These are phyloP conservation scores for Wickerhamomyces rabaulensis DNA, from an alignment of 805 yeast genomes.

Conservation along the genomic window DNA sequence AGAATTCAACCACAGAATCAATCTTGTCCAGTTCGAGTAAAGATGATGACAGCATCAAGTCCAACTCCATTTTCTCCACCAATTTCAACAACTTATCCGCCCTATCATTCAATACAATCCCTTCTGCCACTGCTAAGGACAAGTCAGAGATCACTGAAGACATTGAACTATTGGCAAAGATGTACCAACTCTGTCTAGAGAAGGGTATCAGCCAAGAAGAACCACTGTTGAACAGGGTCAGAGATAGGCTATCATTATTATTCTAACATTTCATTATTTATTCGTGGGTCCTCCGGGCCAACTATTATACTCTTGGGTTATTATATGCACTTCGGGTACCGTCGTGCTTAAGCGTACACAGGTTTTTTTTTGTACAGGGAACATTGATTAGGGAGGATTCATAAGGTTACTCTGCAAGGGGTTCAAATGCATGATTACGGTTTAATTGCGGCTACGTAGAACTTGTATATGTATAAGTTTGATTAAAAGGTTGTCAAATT, in stretches of 20 bases:
- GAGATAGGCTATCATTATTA: conserved; percentile 7
- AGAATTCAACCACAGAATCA: conserved; percentile 6
- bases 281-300: too few species aligned
- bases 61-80: conserved; percentile 10
- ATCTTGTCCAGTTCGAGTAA: conserved; percentile 5
- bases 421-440: too few species aligned
- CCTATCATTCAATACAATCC: neutral
- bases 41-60: conserved; percentile 5
- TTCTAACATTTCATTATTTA: neutral
- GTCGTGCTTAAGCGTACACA: too few species aligned
- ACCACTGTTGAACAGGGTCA: conserved; percentile 14
- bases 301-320: too few species aligned
- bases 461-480: too few species aligned
- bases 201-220: conserved; percentile 9
- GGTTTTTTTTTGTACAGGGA: too few species aligned
- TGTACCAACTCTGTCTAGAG: conserved; percentile 19
- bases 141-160: conserved; percentile 7
- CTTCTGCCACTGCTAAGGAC: neutral
- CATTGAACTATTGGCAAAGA: conserved; percentile 13
- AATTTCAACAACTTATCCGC: conserved; percentile 12
- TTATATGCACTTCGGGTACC: neutral
- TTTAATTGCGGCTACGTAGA: too few species aligned
- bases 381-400: too few species aligned
- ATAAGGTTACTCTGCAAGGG: too few species aligned
- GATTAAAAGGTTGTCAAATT: too few species aligned